Percentiles rank a stretch among this genome's conserved stretches.
phyloP scores from a whole-genome alignment of 352 stramenopile species.

The Pythium graminicola region DNA sequence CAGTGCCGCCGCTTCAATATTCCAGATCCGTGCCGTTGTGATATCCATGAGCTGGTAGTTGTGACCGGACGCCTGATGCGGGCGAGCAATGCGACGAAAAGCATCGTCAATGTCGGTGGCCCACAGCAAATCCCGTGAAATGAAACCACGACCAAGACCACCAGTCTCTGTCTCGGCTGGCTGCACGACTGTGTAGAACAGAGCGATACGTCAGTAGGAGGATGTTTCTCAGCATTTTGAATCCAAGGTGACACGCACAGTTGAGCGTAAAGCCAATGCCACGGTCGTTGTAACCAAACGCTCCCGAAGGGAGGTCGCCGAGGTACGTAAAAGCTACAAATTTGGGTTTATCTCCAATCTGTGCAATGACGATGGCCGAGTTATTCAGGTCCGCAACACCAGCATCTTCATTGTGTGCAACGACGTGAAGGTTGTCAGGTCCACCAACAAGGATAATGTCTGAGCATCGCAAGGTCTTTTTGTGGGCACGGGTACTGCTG shows the following conservation, averaged over 20 bases:
- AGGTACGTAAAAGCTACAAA: conserved; percentile 75
- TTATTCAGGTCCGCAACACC: conserved; percentile 46
- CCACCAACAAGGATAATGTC: conserved; percentile 54
- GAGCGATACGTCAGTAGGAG: neutral
- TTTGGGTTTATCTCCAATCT: conserved; percentile 39
- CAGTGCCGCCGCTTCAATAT: conserved; percentile 63
- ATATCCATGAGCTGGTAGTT: conserved; percentile 80
- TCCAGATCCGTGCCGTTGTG: conserved; percentile 36
- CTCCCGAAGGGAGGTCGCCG: conserved; percentile 59
- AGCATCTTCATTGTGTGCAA: conserved; percentile 72
- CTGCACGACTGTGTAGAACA: conserved; percentile 46
- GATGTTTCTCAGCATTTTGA: neutral
- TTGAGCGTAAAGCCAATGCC: conserved; percentile 74
- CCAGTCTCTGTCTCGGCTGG: conserved; percentile 49
- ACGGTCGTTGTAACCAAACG: conserved; percentile 65
- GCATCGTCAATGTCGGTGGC: conserved; percentile 40
- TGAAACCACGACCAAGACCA: conserved; percentile 57
- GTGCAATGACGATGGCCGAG: conserved; percentile 55
- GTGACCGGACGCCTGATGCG: conserved; percentile 51
- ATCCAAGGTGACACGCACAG: conserved; percentile 33
- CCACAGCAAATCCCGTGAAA: conserved; percentile 53
- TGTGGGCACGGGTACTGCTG: conserved; percentile 10
- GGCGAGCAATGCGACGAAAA: conserved; percentile 42
- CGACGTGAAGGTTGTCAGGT: conserved; percentile 32
- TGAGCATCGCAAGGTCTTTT: conserved; percentile 50